These are phyloP conservation scores for Quercus tomentella DNA, from an alignment of 331 rosid species.

Conservation along the genomic window DNA sequence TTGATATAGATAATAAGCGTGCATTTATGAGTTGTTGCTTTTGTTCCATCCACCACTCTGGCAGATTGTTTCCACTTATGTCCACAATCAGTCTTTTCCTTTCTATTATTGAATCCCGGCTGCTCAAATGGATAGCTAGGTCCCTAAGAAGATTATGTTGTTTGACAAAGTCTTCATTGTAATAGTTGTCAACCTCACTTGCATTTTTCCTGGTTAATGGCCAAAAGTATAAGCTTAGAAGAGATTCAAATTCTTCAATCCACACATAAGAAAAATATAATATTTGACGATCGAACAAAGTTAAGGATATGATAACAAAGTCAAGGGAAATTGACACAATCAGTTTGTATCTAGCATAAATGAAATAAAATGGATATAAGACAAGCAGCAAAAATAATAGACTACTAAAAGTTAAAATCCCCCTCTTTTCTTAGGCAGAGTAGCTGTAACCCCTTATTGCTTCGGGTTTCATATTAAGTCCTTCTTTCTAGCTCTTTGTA, in stretches of 20 bases:
- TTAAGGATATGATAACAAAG: no score
- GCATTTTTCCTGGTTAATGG: constrained; percentile 30
- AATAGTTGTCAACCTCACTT: constrained; percentile 22
- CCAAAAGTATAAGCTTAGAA: neutral
- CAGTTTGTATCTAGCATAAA: no score
- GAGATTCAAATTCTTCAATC: neutral
- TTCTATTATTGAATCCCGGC: constrained; percentile 17
- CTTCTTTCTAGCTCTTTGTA: neutral
- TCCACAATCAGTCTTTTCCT: constrained; percentile 50
- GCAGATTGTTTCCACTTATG: constrained; percentile 31
- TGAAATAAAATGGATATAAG: no score
- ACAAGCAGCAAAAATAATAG: no score
- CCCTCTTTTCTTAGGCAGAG: no score
- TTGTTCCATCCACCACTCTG: constrained; percentile 42
- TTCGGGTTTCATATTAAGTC: neutral
- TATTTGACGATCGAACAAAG: no score
- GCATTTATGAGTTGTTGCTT: constrained; percentile 32
- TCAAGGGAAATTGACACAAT: no score
- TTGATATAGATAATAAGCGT: constrained; percentile 47
- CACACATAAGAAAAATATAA: no score
- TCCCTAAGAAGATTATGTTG: constrained; percentile 56
- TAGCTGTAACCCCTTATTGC: neutral
- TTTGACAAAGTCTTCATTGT: constrained; percentile 41
- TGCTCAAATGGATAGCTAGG: constrained; percentile 41
- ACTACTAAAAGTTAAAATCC: no score